These are phyloP conservation scores for Castanea mollissima DNA, from an alignment of 306 rosid genomes.

Conservation along the genomic window DNA sequence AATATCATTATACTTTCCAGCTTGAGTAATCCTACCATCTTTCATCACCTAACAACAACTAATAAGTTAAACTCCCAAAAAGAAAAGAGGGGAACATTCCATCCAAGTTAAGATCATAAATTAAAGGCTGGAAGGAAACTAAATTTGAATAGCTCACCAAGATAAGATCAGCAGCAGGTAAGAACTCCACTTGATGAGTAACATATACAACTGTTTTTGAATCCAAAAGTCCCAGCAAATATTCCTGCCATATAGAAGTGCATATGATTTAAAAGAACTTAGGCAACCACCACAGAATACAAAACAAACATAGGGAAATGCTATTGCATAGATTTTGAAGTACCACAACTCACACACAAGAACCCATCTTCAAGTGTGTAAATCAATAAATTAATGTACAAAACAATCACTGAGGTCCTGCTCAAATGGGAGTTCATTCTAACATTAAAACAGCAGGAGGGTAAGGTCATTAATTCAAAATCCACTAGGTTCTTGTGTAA, in stretches of 20 bases:
- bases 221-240: constrained; percentile 65
- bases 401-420: too few relatives aligned
- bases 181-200: too few relatives aligned
- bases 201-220: too few relatives aligned
- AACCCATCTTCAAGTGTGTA: not conserved
- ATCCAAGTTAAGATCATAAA: not conserved
- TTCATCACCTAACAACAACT: constrained; percentile 62
- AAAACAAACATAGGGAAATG: not conserved
- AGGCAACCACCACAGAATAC: not conserved
- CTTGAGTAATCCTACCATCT: constrained; percentile 61
- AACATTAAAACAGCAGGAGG: too few relatives aligned
- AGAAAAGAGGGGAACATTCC: not conserved
- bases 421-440: too few relatives aligned
- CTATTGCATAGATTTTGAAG: not conserved
- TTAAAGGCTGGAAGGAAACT: not conserved
- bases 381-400: not conserved
- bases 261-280: not conserved
- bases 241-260: constrained; percentile 47
- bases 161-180: too few relatives aligned
- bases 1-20: too few relatives aligned
- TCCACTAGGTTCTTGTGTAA: too few relatives aligned
- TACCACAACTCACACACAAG: not conserved
- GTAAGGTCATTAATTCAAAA: too few relatives aligned
- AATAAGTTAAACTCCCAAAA: not conserved
- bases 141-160: too few relatives aligned